These are phyloP conservation scores for Cordyceps javanica DNA, from an alignment of 2,329 filamentous ascomycete genomes.

Conservation along the genomic window DNA sequence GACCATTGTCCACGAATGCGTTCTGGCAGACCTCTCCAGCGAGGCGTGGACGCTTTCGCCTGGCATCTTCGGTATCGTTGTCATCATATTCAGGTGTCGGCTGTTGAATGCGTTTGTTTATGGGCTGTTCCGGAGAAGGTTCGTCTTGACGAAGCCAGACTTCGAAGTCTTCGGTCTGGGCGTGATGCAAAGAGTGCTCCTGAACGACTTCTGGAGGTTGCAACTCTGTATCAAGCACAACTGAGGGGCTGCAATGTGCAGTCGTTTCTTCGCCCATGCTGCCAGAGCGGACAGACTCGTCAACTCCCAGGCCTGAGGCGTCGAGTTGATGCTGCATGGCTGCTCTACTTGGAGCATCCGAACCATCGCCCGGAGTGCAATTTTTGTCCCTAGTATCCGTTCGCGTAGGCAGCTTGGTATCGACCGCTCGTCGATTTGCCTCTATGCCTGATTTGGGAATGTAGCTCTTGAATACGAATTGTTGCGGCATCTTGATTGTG, in stretches of 20 bases:
- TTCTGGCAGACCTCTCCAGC: not conserved
- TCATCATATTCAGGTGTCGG: not conserved
- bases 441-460: not conserved
- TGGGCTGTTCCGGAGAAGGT: not conserved
- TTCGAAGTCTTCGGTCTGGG: not conserved
- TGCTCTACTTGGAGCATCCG: not conserved
- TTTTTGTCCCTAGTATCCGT: not conserved
- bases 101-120: not conserved
- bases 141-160: not conserved
- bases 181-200: not conserved
- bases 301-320: not conserved
- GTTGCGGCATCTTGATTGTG: not conserved
- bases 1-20: not conserved
- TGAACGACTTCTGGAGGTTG: not conserved
- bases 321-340: not conserved
- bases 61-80: not conserved
- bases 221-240: not conserved
- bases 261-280: not conserved
- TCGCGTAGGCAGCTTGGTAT: not conserved
- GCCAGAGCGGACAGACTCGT: not conserved
- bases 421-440: not conserved
- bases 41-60: not conserved
- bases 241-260: not conserved
- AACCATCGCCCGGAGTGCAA: not conserved
- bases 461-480: not conserved